Evolutionary conservation across 176 grass and related monocot genomes (phyloP), one percentile per base, ranked within the genome.

Genomic region (Thalia dealbata): DNA sequence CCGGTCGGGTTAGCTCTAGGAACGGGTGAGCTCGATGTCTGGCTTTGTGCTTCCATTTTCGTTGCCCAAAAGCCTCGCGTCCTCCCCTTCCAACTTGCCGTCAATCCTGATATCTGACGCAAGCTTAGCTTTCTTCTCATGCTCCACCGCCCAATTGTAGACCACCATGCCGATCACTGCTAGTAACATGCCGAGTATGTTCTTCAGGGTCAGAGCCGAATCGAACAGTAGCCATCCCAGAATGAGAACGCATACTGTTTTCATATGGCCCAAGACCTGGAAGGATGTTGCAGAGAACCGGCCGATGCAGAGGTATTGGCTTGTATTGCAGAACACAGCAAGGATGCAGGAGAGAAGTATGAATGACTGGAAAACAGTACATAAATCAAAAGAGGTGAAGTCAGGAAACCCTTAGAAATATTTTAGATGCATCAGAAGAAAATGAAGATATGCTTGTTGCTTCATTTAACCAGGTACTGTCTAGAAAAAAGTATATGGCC

Each of bases 281-380:
- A 73, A 73, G 35, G 71, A 73, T 11, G 71, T 73, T 29, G 71
- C 71, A 35, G 71, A 73, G 51, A 73, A 73, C 23, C 71, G 50
- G 2, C 65, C 65, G n/a, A 68, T 68, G 65, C 65, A 68, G 65
- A 68, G 65, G 65, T 68, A 68, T 22, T 68, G 65, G 14, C 65
- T 68, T 2, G 65, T 68, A 43, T 68, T 68, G 65, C 65, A 68
- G 38, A 68, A 68, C 35, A 68, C 32, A 11, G 65, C 65, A 0
- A 68, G 65, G 65, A 43, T 68, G 21, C 65, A 68, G 32, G 65
- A 68, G 38, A 68, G 19, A 13, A 68, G 65, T 68, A 68, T 68
- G 18, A 43, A 68, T n/a, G 27, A 12, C 65, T 68, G 65, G 0
- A n/a, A 3, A 68, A 45, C 19, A 44, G 18, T 22, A 68, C 13